Evolutionary conservation across 768 basidiomycete species (phyloP).

Genomic region (Mrakia frigida): DNA sequence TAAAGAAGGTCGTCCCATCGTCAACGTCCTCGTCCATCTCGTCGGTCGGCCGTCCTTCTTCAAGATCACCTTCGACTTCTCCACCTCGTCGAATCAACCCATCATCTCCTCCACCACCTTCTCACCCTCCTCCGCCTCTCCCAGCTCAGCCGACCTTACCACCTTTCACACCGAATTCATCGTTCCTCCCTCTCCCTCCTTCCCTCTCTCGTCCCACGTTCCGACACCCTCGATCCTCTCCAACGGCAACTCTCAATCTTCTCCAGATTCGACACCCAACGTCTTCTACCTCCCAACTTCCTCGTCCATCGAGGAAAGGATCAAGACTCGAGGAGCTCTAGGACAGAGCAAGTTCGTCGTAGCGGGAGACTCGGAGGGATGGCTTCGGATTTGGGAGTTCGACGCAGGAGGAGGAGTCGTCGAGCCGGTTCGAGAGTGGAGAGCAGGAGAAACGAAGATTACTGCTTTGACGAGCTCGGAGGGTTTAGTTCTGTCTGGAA

Average conservation of each 20-base stretch:
- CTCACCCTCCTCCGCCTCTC: not conserved
- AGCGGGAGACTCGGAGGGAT: constrained; percentile 26
- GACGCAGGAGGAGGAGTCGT: not conserved
- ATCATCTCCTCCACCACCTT: not conserved
- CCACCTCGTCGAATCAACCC: not conserved
- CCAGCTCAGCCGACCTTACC: constrained; percentile 17
- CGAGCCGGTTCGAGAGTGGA: constrained; percentile 16
- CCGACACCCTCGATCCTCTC: constrained; percentile 15
- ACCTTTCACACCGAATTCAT: constrained; percentile 18
- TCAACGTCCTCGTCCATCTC: constrained; percentile 22
- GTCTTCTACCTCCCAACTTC: constrained; percentile 1
- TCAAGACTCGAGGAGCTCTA: constrained; percentile 18
- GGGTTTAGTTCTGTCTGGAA: constrained; percentile 22
- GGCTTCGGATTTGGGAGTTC: constrained; percentile 27
- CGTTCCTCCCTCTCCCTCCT: constrained; percentile 16
- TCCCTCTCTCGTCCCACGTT: constrained; percentile 15
- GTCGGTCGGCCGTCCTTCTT: constrained; percentile 3
- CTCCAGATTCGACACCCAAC: not conserved
- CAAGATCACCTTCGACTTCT: constrained; percentile 21
- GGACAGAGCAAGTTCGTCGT: constrained; percentile 24
- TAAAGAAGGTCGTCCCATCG: not conserved
- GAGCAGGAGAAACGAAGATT: constrained; percentile 21
- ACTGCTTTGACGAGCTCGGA: constrained; percentile 23
- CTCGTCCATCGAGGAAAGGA: constrained; percentile 1
- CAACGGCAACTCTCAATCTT: not conserved